Conservation (phyloP, 768 basidiomycete species). For the Sistotremastrum suecicum region DNA sequence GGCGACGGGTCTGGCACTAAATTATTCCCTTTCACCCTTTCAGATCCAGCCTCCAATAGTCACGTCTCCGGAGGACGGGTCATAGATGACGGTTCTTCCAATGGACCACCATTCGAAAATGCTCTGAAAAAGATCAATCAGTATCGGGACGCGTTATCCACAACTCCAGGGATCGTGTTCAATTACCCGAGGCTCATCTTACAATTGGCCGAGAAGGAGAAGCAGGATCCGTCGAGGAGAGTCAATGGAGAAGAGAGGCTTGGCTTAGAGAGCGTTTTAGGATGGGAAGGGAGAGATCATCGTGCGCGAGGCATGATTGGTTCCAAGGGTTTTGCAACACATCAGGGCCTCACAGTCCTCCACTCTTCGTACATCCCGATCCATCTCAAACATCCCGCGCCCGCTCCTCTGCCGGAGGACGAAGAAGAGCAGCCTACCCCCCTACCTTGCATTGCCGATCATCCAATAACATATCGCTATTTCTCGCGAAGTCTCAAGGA, state of each 20-base stretch:
- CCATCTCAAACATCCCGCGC: neutral
- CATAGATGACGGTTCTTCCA: neutral
- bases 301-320: conserved; percentile 34
- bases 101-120: neutral
- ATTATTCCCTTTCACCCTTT: no score
- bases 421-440: neutral
- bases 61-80: no score
- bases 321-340: conserved; percentile 36
- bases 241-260: conserved; percentile 44
- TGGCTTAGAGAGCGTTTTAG: conserved; percentile 37
- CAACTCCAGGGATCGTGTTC: conserved; percentile 36
- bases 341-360: conserved; percentile 42
- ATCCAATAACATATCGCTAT: neutral
- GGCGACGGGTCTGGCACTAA: no score
- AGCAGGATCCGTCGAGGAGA: conserved; percentile 18
- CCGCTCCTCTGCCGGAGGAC: neutral
- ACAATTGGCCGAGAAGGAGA: conserved; percentile 38
- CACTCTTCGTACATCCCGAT: conserved; percentile 26
- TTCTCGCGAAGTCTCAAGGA: neutral
- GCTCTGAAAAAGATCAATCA: neutral
- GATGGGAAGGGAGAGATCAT: conserved; percentile 39
- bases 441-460: neutral
- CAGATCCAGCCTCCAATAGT: no score
- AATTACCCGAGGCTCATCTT: conserved; percentile 33
- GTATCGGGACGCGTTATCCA: conserved; percentile 29